Conservation (phyloP, 805 yeast species). For the Saccharomycopsis fermentans region DNA sequence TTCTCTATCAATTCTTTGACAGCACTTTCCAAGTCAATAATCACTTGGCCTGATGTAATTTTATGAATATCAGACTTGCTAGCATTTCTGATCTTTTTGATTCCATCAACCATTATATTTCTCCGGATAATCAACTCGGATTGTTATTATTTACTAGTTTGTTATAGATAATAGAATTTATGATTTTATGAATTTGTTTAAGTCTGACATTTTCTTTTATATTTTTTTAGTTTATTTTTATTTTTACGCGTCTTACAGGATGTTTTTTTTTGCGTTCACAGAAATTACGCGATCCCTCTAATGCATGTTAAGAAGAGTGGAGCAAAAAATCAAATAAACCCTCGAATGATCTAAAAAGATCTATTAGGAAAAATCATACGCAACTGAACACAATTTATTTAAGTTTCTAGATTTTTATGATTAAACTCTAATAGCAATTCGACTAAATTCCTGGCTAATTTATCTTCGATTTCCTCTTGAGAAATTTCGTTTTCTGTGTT, state of each 20-base stretch:
- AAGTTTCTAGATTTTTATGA: not conserved
- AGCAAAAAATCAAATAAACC: not conserved
- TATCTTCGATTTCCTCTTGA: not conserved
- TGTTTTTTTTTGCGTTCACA: not conserved
- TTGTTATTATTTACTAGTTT: not conserved
- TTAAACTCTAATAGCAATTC: not conserved
- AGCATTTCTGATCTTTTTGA: not conserved
- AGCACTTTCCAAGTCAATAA: conserved; percentile 64
- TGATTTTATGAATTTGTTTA: not conserved
- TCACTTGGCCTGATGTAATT: conserved; percentile 90
- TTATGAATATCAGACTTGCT: conserved; percentile 42
- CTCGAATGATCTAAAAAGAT: not conserved
- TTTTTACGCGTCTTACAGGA: not conserved
- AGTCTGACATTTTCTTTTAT: not conserved
- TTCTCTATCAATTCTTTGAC: conserved; percentile 85
- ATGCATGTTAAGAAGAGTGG: not conserved
- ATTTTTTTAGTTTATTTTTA: not conserved
- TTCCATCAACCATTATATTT: not conserved
- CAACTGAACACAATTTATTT: not conserved
- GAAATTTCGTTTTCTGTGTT: not conserved
- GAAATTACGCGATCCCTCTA: not conserved
- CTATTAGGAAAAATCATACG: too few relatives aligned
- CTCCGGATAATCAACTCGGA: not conserved
- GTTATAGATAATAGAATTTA: not conserved
- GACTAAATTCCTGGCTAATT: not conserved